Percentiles rank a stretch among this genome's conserved stretches.
Conservation (phyloP, 495 filamentous ascomycete species). For the Aspergillus affinis region DNA sequence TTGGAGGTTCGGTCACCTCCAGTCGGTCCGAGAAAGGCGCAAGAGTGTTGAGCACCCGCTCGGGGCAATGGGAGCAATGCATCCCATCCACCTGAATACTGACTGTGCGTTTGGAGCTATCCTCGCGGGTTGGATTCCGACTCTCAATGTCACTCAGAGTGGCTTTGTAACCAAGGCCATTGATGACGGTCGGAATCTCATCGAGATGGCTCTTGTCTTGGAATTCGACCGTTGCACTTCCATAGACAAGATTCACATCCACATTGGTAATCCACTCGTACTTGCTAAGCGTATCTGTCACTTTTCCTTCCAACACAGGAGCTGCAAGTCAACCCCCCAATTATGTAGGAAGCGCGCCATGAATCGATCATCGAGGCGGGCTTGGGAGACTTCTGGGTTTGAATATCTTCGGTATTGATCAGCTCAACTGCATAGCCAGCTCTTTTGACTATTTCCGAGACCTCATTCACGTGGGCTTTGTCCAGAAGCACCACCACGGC, state of each 20-base stretch:
- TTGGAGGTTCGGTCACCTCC: constrained; percentile 37
- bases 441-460: constrained; percentile 35
- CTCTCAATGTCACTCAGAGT: constrained; percentile 36
- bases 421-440: constrained; percentile 45
- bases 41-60: constrained; percentile 48
- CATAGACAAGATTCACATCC: too few relatives aligned
- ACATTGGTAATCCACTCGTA: too few relatives aligned
- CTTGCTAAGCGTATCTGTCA: too few relatives aligned
- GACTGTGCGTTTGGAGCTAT: constrained; percentile 45
- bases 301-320: too few relatives aligned
- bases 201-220: constrained; percentile 40
- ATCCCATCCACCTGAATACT: constrained; percentile 65
- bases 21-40: constrained; percentile 40
- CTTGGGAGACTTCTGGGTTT: too few relatives aligned
- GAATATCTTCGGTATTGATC: too few relatives aligned
- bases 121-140: not conserved
- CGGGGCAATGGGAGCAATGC: constrained; percentile 71
- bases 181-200: constrained; percentile 58
- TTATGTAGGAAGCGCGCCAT: constrained; percentile 32
- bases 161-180: constrained; percentile 68
- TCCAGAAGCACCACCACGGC: constrained; percentile 39
- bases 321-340: too few relatives aligned
- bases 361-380: not conserved
- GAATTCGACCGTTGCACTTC: constrained; percentile 54
- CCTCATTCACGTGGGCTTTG: constrained; percentile 24